Evolutionary conservation across 2,329 filamentous ascomycete genomes (phyloP).

Genomic region (Diplodia intermedia): DNA sequence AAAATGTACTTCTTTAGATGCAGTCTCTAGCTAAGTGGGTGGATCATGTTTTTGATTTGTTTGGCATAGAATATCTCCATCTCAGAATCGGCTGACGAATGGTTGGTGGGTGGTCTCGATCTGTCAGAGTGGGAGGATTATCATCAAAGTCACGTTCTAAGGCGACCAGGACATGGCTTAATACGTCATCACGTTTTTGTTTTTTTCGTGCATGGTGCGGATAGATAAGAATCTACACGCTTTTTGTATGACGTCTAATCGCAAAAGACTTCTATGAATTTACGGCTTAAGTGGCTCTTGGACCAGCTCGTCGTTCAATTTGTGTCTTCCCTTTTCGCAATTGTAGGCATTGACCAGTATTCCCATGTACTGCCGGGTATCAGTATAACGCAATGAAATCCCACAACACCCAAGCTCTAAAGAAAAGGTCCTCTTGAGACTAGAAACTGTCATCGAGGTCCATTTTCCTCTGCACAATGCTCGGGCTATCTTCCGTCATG

Average conservation of each 20-base stretch:
- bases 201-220: not conserved
- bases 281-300: not conserved
- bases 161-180: not conserved
- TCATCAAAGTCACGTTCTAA: not conserved
- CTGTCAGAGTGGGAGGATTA: not conserved
- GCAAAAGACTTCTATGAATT: not conserved
- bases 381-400: not conserved
- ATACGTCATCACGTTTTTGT: not conserved
- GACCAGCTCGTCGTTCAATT: not conserved
- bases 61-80: not conserved
- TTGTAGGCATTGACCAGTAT: not conserved
- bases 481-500: constrained; percentile 55
- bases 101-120: not conserved
- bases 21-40: not conserved
- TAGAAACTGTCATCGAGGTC: constrained; percentile 59
- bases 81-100: not conserved
- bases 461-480: constrained; percentile 53
- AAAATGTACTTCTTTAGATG: constrained; percentile 43
- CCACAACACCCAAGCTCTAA: not conserved
- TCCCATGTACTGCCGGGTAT: constrained; percentile 1
- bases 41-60: not conserved
- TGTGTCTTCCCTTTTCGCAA: not conserved
- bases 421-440: not conserved
- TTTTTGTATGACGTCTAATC: not conserved
- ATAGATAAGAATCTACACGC: not conserved